Percentiles rank a stretch among this genome's conserved stretches.
Conservation (phyloP, 1,139 yeast species). For the Suhomyces panamericanus region DNA sequence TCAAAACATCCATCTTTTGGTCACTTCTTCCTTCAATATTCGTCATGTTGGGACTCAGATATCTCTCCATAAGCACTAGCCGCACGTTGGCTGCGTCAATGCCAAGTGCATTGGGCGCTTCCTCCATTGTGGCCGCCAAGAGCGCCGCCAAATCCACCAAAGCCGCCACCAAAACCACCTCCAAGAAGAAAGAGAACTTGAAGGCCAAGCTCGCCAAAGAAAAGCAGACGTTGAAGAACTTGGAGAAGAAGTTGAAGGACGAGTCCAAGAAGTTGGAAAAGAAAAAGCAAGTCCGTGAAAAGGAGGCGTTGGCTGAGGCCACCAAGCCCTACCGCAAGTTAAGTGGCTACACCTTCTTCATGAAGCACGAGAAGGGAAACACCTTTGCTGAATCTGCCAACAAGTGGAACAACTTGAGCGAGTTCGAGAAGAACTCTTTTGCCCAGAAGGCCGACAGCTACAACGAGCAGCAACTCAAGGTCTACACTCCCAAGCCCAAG, state of each 20-base stretch:
- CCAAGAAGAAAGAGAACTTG: constrained; percentile 15
- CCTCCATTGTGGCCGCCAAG: constrained; percentile 4
- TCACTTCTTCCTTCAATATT: background rate
- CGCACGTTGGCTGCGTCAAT: constrained; percentile 5
- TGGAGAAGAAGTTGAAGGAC: constrained; percentile 23
- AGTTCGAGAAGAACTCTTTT: constrained; percentile 29
- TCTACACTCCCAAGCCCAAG: constrained; percentile 38
- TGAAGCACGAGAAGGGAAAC: constrained; percentile 25
- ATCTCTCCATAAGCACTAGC: background rate
- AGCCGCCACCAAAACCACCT: constrained; percentile 12
- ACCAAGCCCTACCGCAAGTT: constrained; percentile 29
- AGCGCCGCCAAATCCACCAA: constrained; percentile 5
- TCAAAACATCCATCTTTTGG: constrained; percentile 5
- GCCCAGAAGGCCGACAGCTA: constrained; percentile 26
- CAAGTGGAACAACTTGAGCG: constrained; percentile 27
- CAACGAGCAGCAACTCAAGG: constrained; percentile 28
- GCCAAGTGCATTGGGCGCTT: constrained; percentile 1
- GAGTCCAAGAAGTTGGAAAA: constrained; percentile 18
- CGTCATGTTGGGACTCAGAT: constrained; percentile 3
- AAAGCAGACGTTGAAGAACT: constrained; percentile 21
- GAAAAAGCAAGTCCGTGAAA: constrained; percentile 17
- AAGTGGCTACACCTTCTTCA: constrained; percentile 31
- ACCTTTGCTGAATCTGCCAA: constrained; percentile 21
- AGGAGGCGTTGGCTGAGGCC: constrained; percentile 25
- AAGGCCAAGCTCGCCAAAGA: constrained; percentile 25